A percentile compares a stretch with the other conserved stretches of the same genome.
These are phyloP conservation scores for Malassezia vespertilionis DNA, from an alignment of 1,284 basidiomycete genomes.

Conservation along the genomic window DNA sequence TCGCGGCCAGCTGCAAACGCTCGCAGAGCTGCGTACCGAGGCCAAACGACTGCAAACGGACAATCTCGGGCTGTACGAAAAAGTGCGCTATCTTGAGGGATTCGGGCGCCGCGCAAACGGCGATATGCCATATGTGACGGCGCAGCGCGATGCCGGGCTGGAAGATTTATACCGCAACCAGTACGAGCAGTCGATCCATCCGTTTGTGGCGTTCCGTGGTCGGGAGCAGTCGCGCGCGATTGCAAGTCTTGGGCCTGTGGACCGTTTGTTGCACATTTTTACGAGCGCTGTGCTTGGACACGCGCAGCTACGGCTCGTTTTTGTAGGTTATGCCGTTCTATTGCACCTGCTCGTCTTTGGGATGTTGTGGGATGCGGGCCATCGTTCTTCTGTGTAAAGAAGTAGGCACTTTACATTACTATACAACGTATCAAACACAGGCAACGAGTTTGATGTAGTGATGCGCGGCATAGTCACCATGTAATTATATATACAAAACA, in stretches of 20 bases:
- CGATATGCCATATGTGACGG: slow-evolving; percentile 50
- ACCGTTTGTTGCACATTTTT: slow-evolving; percentile 72
- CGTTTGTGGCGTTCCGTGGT: slow-evolving; percentile 90
- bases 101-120: slow-evolving; percentile 11
- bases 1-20: slow-evolving; percentile 80
- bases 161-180: slow-evolving; percentile 69
- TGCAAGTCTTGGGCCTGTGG: slow-evolving; percentile 78
- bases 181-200: slow-evolving; percentile 93
- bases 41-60: slow-evolving; percentile 36
- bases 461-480: too few species aligned
- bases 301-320: slow-evolving; percentile 58
- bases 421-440: too few species aligned
- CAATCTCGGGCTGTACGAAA: slow-evolving; percentile 42
- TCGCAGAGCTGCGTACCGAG: slow-evolving; percentile 57
- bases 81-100: slow-evolving; percentile 37
- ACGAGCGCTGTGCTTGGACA: slow-evolving; percentile 78
- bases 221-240: slow-evolving; percentile 87
- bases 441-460: too few species aligned
- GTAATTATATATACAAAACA: too few species aligned
- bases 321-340: slow-evolving; percentile 67
- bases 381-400: too few species aligned
- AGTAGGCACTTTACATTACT: too few species aligned
- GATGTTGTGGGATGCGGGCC: slow-evolving; percentile 49
- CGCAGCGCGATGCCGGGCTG: slow-evolving; percentile 37
- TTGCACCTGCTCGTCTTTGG: slow-evolving; percentile 70